Conservation (phyloP, 2,329 filamentous ascomycete genomes). For the Penicillium sp. region DNA sequence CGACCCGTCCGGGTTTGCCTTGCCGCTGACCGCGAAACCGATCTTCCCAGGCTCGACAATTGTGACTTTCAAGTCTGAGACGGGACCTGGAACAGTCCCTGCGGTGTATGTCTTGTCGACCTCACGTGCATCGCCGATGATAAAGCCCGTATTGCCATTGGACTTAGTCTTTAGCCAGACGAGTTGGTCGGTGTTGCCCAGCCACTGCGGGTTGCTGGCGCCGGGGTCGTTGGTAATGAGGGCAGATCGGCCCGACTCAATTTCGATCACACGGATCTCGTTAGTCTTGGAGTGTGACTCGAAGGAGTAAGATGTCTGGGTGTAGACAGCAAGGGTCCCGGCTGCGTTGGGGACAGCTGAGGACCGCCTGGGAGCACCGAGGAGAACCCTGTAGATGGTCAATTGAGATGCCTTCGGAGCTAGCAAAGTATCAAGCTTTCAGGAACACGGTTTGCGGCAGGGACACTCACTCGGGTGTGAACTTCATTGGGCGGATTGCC, state of each 20-base stretch:
- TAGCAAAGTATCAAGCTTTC: not conserved
- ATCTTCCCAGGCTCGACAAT: conserved; percentile 42
- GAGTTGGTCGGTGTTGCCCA: conserved; percentile 43
- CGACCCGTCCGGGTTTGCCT: conserved; percentile 48
- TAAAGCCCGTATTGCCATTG: conserved; percentile 48
- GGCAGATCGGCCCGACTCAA: conserved; percentile 40
- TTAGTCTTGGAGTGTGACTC: conserved; percentile 48
- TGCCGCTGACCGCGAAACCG: conserved; percentile 48
- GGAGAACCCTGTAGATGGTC: conserved; percentile 39
- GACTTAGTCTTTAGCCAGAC: conserved; percentile 48
- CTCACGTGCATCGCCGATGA: conserved; percentile 43
- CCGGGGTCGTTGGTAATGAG: conserved; percentile 46
- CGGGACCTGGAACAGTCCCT: conserved; percentile 46
- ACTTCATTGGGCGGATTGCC: conserved; percentile 43
- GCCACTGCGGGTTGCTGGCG: conserved; percentile 48
- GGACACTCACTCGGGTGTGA: conserved; percentile 42
- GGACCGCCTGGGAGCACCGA: conserved; percentile 48
- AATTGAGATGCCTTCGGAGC: conserved; percentile 1
- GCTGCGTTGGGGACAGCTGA: conserved; percentile 45
- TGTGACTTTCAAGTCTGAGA: conserved; percentile 48
- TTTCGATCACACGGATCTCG: conserved; percentile 48
- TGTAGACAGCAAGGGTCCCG: conserved; percentile 49
- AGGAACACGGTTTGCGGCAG: not conserved
- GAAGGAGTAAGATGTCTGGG: conserved; percentile 51
- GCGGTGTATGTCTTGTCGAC: conserved; percentile 45